These are phyloP conservation scores for Vitis hybrid DNA, from an alignment of 177 flowering plant species.

Conservation along the genomic window DNA sequence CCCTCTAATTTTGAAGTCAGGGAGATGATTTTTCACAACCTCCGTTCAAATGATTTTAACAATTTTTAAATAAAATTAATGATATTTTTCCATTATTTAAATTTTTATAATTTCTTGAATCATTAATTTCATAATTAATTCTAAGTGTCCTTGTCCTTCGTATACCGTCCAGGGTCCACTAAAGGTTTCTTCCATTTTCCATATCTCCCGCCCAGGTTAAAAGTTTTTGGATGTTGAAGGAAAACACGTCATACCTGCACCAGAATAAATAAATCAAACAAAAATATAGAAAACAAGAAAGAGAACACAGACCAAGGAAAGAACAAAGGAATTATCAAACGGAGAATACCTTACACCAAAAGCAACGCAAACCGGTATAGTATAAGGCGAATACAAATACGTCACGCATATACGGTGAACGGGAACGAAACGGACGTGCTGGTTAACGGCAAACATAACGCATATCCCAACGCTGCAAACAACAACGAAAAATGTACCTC, in stretches of 20 bases:
- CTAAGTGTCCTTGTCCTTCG: no score
- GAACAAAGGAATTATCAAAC: background rate
- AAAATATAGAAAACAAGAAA: background rate
- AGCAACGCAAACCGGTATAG: constrained; percentile 1
- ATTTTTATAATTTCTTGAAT: no score
- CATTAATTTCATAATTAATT: no score
- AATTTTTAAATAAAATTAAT: no score
- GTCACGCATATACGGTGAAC: background rate
- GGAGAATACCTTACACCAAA: constrained; percentile 9
- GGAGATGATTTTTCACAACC: no score
- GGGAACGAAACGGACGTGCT: background rate
- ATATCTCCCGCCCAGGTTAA: background rate
- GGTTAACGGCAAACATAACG: constrained; percentile 3
- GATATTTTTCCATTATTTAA: no score
- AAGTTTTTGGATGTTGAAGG: background rate
- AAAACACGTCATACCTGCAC: background rate
- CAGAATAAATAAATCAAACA: background rate
- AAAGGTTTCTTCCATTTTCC: no score
- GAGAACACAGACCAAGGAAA: background rate
- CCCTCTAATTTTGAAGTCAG: no score
- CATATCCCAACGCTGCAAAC: background rate
- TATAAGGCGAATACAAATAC: background rate
- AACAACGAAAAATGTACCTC: background rate
- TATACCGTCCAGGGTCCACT: no score
- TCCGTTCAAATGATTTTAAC: no score